Evolutionary conservation across 495 filamentous ascomycete species (phyloP), one percentile per base, ranked within the genome.

Genomic region (Trichoderma reesei): DNA sequence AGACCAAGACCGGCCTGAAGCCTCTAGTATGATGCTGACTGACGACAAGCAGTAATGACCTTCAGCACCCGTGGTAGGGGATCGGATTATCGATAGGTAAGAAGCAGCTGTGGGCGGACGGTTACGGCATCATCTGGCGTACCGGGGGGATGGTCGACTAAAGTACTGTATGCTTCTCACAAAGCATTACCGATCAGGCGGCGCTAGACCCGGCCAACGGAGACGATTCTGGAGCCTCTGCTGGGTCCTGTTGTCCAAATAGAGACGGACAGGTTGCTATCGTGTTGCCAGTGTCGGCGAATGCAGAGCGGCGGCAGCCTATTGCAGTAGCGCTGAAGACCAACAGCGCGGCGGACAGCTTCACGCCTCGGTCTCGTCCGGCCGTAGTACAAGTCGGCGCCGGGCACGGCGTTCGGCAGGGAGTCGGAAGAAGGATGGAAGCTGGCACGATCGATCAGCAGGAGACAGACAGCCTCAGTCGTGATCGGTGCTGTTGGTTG

Each of bases 161-260:
- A 56, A 26, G 26, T 26, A 26, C 26, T 56, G 51, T 56, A 56
- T 33, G 51, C 16, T 56, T 34, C 51, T 56, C 51, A 31, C 20
- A 34, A 3, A 34, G 51, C 26, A 9, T 56, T 56, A 33, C 26
- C 51, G 16, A 56, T 10, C 11, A 56, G 51, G 26, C 51, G 51
- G 51, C 51, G 51, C 51, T 56, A 56, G 51, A 26, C 51, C 51
- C 51, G 20, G 51, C 51, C 51, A 20, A 56, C 51, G 51, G 26
- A 56, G 26, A 56, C 51, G 26, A 34, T 33, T 10, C 11, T 56
- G 26, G 26, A 26, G 26, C 26, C 26, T 26, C 26, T 26, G 26
- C 26, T 46, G 51, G 51, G 31, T 16, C 44, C 44, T 48, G 44
- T 26, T 18, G 44, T 18, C 5, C 16, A 20, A 48, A 18, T 39